Evolutionary conservation across 2,329 filamentous ascomycete species (phyloP), one percentile per base, ranked within the genome.

Genomic region (Ophiocordyceps polyrhachis-furcata): DNA sequence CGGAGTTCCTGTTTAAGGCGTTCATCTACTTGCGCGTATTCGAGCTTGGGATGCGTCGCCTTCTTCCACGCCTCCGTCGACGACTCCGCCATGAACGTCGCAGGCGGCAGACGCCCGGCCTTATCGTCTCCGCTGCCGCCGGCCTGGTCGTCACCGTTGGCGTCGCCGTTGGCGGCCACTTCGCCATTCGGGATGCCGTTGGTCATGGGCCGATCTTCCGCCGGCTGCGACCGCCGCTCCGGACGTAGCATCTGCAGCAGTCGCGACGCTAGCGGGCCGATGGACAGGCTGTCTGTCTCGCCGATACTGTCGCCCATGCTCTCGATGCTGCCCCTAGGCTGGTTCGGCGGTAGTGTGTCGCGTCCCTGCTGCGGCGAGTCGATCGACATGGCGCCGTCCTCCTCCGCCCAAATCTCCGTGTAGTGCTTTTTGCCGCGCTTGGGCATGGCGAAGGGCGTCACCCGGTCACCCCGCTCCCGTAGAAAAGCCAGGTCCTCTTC

Each of bases 401-500:
- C 91, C 52, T 94, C 87, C 0, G 86, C 82, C 91, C 91, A 98
- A 11, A 89, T 70, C 48, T 96, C 88, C 21, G 75, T 79, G 62
- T 96, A 98, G 56, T 86, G 81, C 53, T 79, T 80, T 59, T 84
- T 83, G 41, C 87, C 88, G 20, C 87, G 79, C 50, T 81, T 80
- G 8, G 89, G 87, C 61, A 94, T 86, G 35, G 88, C 68, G 54
- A 95, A 96, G 1, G 89, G 85, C 2, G 73, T 79, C 20, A 81
- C 68, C 35, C 91, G 77, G 60, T 98, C 88, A 46, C 88, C 86
- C 54, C 85, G 75, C 62, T 98, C 91, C 55, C 88, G 80, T 35
- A 98, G 63, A 58, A 95, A 98, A 1, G 85, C 86, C 41, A 95
- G 74, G 57, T 98, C 91, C 58, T 98, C 91, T 57, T 98, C 91